Evolutionary conservation across 179 eudicot species (phyloP).

Genomic region (Actinidia chinensis): DNA sequence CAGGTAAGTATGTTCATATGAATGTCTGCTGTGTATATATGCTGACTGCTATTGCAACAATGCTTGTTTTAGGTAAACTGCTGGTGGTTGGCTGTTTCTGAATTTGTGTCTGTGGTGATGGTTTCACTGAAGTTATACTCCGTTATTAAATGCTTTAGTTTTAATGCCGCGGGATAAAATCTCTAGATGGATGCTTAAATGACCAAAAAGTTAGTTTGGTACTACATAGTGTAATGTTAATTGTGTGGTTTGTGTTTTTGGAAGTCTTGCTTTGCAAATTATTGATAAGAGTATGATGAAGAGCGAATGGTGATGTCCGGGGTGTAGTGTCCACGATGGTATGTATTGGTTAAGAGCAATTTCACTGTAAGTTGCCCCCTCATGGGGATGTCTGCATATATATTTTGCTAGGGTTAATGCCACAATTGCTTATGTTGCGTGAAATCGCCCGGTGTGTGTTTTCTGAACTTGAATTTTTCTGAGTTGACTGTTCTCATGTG

Average conservation of each 20-base stretch:
- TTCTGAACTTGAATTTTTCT: not conserved
- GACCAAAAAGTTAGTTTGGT: too few relatives aligned
- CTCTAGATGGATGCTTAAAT: too few relatives aligned
- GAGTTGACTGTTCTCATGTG: not conserved
- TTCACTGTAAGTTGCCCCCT: too few relatives aligned
- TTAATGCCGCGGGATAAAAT: too few relatives aligned
- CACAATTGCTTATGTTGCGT: not conserved
- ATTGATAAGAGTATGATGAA: too few relatives aligned
- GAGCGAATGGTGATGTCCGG: too few relatives aligned
- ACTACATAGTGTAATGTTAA: too few relatives aligned
- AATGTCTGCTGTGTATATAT: not conserved
- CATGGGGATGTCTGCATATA: not conserved
- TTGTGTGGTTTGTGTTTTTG: too few relatives aligned
- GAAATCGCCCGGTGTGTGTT: not conserved
- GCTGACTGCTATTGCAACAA: not conserved
- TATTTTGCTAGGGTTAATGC: not conserved
- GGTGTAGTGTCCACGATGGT: too few relatives aligned
- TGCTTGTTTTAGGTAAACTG: not conserved
- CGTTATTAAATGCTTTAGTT: too few relatives aligned
- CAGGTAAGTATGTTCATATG: constrained; percentile 25
- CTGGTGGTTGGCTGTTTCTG: not conserved
- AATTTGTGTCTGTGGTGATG: not conserved
- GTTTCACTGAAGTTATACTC: not conserved
- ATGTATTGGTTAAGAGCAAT: too few relatives aligned
- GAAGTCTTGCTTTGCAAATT: too few relatives aligned